These are phyloP conservation scores for Nannochloropsis gaditana DNA, from an alignment of 108 stramenopile species.

Conservation along the genomic window DNA sequence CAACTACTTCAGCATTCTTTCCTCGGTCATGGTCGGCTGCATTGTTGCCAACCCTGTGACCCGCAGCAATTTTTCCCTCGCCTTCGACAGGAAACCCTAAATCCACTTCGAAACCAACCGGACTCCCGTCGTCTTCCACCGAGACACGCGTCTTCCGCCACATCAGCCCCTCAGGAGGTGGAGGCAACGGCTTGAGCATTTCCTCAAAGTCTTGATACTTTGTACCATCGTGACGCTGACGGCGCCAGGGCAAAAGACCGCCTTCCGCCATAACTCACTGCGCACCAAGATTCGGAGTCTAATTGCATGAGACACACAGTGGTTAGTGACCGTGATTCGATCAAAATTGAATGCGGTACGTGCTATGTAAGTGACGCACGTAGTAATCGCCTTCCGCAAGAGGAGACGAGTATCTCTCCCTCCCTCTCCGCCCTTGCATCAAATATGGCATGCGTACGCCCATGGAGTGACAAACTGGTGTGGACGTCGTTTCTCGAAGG, in stretches of 20 bases:
- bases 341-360: no score
- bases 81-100: neutral
- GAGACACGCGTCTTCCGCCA: neutral
- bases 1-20: neutral
- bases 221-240: slow-evolving; percentile 10
- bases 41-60: no score
- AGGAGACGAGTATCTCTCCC: no score
- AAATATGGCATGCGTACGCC: no score
- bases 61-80: neutral
- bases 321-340: no score
- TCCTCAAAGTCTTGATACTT: slow-evolving; percentile 12
- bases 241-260: neutral
- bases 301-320: no score
- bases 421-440: no score
- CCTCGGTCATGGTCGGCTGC: neutral
- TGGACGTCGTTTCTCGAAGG: no score
- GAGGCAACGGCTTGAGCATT: neutral
- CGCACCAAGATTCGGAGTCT: no score
- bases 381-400: no score
- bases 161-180: slow-evolving; percentile 11
- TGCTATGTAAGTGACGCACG: no score
- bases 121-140: neutral
- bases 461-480: no score
- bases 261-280: neutral
- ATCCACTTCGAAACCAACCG: neutral